Evolutionary conservation across 2,329 filamentous ascomycete genomes (phyloP).

Genomic region (Biscogniauxia sp.): DNA sequence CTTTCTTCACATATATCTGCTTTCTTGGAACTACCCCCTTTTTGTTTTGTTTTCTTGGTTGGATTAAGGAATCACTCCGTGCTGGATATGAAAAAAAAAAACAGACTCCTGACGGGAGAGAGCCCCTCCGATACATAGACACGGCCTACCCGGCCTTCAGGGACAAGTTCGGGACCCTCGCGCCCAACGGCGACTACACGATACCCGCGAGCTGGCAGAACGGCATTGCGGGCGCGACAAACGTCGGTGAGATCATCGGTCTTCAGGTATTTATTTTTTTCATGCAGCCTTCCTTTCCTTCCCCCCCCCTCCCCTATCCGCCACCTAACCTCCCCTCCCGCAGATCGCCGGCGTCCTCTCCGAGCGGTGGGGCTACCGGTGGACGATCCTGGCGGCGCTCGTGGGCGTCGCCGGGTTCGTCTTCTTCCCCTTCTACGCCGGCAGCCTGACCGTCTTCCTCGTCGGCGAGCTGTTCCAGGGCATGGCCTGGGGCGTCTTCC

Average conservation of each 20-base stretch:
- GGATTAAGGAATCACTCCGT: too few species aligned
- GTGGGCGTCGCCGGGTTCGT: constrained; percentile 38
- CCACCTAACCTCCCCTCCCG: neutral
- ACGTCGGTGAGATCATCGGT: constrained; percentile 46
- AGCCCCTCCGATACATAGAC: constrained; percentile 22
- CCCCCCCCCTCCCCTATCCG: neutral
- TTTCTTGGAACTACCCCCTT: too few species aligned
- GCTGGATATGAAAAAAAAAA: too few species aligned
- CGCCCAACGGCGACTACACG: constrained; percentile 36
- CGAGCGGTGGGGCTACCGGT: constrained; percentile 39
- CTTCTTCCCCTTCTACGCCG: constrained; percentile 41
- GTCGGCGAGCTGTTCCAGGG: constrained; percentile 41
- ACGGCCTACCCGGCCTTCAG: constrained; percentile 39
- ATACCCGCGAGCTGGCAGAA: constrained; percentile 47
- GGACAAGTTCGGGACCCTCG: constrained; percentile 32
- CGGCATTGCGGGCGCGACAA: constrained; percentile 43
- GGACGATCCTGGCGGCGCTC: constrained; percentile 40
- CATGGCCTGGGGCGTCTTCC: constrained; percentile 37
- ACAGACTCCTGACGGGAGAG: too few species aligned
- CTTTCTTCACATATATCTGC: neutral
- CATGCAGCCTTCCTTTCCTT: neutral
- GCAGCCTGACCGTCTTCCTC: constrained; percentile 34
- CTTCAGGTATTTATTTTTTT: constrained; percentile 29
- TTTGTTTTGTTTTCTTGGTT: too few species aligned
- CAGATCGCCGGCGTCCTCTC: constrained; percentile 42